Conservation (phyloP, 2,329 filamentous ascomycete genomes). For the Samsoniella hepiali region DNA sequence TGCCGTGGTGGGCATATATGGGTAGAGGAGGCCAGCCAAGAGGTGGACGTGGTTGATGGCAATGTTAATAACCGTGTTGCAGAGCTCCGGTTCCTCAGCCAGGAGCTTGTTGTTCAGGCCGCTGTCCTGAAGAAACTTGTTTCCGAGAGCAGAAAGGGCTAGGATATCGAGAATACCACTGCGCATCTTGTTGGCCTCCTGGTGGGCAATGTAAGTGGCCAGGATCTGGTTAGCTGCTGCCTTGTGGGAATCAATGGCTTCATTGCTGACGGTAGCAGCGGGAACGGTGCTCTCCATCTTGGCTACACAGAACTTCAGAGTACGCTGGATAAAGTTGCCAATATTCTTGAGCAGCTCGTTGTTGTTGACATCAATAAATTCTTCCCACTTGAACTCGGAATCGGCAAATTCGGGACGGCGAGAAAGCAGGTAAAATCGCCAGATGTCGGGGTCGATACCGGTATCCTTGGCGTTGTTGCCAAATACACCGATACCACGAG, state of each 20-base stretch:
- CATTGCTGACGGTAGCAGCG: constrained; percentile 53
- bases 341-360: constrained; percentile 77
- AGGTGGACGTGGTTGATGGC: constrained; percentile 82
- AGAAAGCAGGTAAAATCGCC: constrained; percentile 86
- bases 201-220: constrained; percentile 62
- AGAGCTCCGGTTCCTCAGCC: constrained; percentile 52
- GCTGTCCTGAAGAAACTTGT: constrained; percentile 50
- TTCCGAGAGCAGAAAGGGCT: constrained; percentile 59
- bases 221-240: constrained; percentile 64
- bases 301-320: constrained; percentile 72
- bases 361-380: constrained; percentile 83
- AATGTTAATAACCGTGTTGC: constrained; percentile 64
- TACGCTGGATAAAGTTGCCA: constrained; percentile 70
- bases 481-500: constrained; percentile 84
- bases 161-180: constrained; percentile 63
- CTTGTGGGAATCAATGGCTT: constrained; percentile 51
- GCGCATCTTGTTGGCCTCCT: constrained; percentile 70
- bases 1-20: constrained; percentile 81
- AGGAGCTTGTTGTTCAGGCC: constrained; percentile 54
- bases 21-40: constrained; percentile 71
- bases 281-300: constrained; percentile 71
- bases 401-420: constrained; percentile 82
- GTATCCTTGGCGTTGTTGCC: constrained; percentile 86
- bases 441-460: constrained; percentile 81
- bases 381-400: constrained; percentile 84